Conservation (phyloP, 2,329 filamentous ascomycete genomes). For the Tolypocladium capitatum region DNA sequence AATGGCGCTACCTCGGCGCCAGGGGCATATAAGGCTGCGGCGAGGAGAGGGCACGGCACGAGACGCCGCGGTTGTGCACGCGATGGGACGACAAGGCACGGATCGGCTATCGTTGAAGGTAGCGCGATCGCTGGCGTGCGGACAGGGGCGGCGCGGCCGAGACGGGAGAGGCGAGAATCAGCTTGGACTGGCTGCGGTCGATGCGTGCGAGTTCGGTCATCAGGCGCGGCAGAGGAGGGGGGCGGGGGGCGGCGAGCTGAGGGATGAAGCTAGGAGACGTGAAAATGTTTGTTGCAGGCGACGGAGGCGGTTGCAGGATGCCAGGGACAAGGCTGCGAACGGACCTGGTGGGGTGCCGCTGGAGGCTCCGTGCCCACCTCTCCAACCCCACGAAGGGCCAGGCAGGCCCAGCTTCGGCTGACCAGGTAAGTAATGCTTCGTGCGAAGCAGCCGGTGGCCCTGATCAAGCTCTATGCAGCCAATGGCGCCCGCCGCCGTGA, state of each 20-base stretch:
- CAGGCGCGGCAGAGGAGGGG: background rate
- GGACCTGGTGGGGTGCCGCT: background rate
- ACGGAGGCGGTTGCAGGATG: background rate
- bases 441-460: too few relatives aligned
- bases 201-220: conserved; percentile 3
- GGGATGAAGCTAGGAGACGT: background rate
- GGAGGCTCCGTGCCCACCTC: background rate
- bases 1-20: background rate
- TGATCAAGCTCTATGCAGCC: too few relatives aligned
- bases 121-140: background rate
- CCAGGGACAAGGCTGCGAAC: background rate
- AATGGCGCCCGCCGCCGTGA: background rate
- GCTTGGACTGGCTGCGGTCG: conserved; percentile 4
- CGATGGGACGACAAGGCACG: background rate
- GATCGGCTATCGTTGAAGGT: too few relatives aligned
- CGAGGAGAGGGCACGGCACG: background rate
- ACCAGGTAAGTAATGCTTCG: background rate
- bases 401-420: background rate
- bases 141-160: background rate
- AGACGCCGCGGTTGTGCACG: background rate
- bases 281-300: background rate
- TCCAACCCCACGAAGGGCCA: too few relatives aligned
- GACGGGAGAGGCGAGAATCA: background rate
- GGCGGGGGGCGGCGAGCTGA: background rate
- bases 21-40: background rate